Evolutionary conservation across 2,329 filamentous ascomycete species (phyloP).

Genomic region (Cordyceps cicadae): DNA sequence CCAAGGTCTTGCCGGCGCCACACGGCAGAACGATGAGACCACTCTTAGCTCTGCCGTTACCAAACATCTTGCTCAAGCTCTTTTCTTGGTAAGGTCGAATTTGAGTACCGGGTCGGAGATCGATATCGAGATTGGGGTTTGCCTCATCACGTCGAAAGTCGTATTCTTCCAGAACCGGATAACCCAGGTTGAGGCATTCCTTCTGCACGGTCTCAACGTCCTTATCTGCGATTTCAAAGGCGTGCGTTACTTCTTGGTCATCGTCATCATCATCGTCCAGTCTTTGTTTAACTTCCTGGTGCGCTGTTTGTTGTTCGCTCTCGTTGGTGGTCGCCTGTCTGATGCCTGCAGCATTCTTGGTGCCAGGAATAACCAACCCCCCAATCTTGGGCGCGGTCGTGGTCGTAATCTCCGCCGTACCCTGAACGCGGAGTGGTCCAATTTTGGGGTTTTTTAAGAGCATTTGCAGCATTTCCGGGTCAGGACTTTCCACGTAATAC

Average conservation of each 20-base stretch:
- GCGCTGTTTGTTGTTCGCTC: conserved; percentile 41
- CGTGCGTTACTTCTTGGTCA: conserved; percentile 77
- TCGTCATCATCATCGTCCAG: conserved; percentile 82
- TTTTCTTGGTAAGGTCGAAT: conserved; percentile 97
- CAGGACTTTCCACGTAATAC: conserved; percentile 88
- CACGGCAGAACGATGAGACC: conserved; percentile 96
- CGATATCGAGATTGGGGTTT: conserved; percentile 89
- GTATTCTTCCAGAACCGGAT: conserved; percentile 91
- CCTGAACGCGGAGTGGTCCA: conserved; percentile 67
- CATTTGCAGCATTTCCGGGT: conserved; percentile 76
- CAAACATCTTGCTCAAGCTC: conserved; percentile 98
- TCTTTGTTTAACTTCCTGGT: conserved; percentile 60
- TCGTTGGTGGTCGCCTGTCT: conserved; percentile 52
- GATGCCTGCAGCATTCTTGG: conserved; percentile 82
- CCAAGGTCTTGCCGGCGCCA: conserved; percentile 91
- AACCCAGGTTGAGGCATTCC: conserved; percentile 76
- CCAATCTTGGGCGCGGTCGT: conserved; percentile 79
- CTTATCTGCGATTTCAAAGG: conserved; percentile 80
- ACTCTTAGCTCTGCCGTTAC: conserved; percentile 92
- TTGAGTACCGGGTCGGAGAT: conserved; percentile 78
- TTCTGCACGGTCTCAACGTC: conserved; percentile 83
- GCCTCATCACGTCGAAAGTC: conserved; percentile 87
- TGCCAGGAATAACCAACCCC: conserved; percentile 85
- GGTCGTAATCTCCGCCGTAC: conserved; percentile 62
- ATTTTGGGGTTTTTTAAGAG: conserved; percentile 81